phyloP scores from a whole-genome alignment of 805 yeast genomes.

The Nakazawaea laoshanensis region DNA sequence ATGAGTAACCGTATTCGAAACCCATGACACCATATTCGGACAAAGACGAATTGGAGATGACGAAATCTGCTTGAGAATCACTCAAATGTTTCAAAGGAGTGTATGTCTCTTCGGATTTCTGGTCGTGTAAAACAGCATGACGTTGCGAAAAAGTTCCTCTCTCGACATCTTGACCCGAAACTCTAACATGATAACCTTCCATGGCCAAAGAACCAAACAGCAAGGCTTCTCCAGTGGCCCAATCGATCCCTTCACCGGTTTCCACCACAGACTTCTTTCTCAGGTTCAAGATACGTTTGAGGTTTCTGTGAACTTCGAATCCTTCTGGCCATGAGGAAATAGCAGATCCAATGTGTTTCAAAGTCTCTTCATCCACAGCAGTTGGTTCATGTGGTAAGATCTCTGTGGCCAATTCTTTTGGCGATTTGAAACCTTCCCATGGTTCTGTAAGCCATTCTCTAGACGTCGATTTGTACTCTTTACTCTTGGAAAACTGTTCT shows the following conservation, averaged over 20 bases:
- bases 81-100: conserved; percentile 78
- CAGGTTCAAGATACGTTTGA: conserved; percentile 85
- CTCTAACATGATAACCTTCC: conserved; percentile 95
- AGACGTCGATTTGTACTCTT: conserved; percentile 82
- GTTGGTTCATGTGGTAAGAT: conserved; percentile 95
- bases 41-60: conserved; percentile 87
- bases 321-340: conserved; percentile 81
- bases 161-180: conserved; percentile 99
- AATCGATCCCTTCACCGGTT: conserved; percentile 90
- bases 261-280: conserved; percentile 78
- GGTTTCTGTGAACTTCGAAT: conserved; percentile 88
- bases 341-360: conserved; percentile 70
- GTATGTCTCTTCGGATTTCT: conserved; percentile 71
- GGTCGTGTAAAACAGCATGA: conserved; percentile 97
- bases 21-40: conserved; percentile 99
- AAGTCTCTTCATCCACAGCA: conserved; percentile 61
- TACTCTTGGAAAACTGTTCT: conserved; percentile 80
- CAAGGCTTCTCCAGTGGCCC: conserved; percentile 99
- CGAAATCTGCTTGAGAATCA: conserved; percentile 79
- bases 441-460: conserved; percentile 98
- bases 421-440: conserved; percentile 98
- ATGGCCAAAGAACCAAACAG: conserved; percentile 88
- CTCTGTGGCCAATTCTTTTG: conserved; percentile 93
- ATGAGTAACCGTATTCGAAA: conserved; percentile 96
- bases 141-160: conserved; percentile 99